Evolutionary conservation across 768 basidiomycete genomes (phyloP), one percentile per base, ranked within the genome.

Genomic region (Tylopilus intermedius): DNA sequence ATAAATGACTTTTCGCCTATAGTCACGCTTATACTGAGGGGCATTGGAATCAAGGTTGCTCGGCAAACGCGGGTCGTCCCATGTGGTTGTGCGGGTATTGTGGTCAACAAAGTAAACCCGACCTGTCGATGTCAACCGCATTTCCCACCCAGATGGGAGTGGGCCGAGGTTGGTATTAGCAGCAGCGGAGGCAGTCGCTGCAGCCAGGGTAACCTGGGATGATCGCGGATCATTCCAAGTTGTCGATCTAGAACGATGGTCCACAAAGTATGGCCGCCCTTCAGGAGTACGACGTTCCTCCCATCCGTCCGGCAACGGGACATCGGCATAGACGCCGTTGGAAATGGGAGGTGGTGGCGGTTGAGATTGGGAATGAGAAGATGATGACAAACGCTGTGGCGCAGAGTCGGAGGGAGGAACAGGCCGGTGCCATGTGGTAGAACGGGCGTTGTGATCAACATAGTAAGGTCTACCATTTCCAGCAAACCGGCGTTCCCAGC

Each of bases 21-120:
- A 95, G 71, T 95, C 92, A 56, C 90, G 85, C 71, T 94, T 94
- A 72, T 94, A 94, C 71, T 94, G 91, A n/a, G 92, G 93, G 3
- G 90, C 90, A 70, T 84, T 90, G 58, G 88, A 84, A 63, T 93
- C 90, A 45, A 93, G 74, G 55, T 84, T 80, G 1, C 82, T 84
- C 0, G 93, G 92, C 48, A 94, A 69, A 47, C 93, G 81, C 18
- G 92, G 93, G 67, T 95, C 93, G 64, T 94, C 93, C 93, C 92
- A 94, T 6, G 89, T 82, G 14, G 93, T 94, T 15, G 91, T 91
- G 49, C 87, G 79, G 37, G 86, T 88, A 57, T 87, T 94, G 71
- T 95, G 93, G 66, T 94, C 93, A 13, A 94, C 92, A 60, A 93
- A 95, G 71, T 95, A 95, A 15, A 94, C 86, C 32, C 91, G 79